These are phyloP conservation scores for Arthrobotrys iridis DNA, from an alignment of 2,329 filamentous ascomycete genomes.

Conservation along the genomic window DNA sequence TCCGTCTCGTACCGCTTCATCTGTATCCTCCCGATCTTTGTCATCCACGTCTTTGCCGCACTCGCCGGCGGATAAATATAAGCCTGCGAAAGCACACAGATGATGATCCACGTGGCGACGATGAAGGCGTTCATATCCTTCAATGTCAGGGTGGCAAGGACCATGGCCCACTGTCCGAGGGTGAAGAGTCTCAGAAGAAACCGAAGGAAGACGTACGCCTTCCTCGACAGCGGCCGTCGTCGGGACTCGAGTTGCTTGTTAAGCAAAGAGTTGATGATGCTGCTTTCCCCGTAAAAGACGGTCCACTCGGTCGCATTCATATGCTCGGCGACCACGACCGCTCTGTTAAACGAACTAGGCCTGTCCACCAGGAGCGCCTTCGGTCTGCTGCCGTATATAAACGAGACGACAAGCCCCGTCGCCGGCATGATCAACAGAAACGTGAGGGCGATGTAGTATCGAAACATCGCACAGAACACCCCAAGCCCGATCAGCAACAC, in stretches of 20 bases:
- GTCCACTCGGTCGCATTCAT: constrained; percentile 50
- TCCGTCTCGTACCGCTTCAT: constrained; percentile 37
- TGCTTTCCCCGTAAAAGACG: constrained; percentile 46
- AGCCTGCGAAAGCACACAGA: constrained; percentile 26
- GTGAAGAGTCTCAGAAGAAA: constrained; percentile 17
- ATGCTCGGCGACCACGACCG: constrained; percentile 36
- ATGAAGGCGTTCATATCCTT: constrained; percentile 45
- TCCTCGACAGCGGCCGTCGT: constrained; percentile 9
- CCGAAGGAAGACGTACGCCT: constrained; percentile 1
- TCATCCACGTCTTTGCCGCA: constrained; percentile 36
- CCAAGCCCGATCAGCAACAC: constrained; percentile 16
- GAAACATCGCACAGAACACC: constrained; percentile 24
- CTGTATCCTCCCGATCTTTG: constrained; percentile 26
- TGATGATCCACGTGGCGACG: constrained; percentile 35
- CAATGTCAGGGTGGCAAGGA: constrained; percentile 18
- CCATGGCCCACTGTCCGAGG: constrained; percentile 38
- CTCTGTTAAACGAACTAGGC: constrained; percentile 28
- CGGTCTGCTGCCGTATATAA: constrained; percentile 39
- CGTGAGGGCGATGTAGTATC: constrained; percentile 32
- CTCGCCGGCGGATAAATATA: constrained; percentile 21
- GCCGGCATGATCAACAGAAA: constrained; percentile 28
- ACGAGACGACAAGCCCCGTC: constrained; percentile 20
- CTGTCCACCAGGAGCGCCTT: constrained; percentile 24
- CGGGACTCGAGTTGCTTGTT: constrained; percentile 42
- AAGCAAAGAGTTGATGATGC: constrained; percentile 34